Base-by-base conservation (phyloP, 495 filamentous ascomycete species). In the Aspergillus sclerotioniger region DNA sequence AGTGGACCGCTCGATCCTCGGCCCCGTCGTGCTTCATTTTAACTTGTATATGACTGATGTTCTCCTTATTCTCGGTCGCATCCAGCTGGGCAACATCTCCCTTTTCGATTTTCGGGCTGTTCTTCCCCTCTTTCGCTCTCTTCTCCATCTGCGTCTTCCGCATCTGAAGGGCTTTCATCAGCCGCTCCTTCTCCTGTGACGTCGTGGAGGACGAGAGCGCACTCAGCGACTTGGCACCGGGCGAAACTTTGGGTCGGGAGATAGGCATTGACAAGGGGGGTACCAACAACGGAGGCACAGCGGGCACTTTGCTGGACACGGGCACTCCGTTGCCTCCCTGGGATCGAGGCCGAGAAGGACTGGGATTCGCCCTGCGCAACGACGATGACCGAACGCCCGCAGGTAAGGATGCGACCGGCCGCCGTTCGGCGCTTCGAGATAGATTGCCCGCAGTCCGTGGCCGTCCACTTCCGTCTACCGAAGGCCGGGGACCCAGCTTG, bases 81-180 rank as follows among this genome's bases (percentile, higher is more conserved):
- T 59, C 53, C 3, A 37, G 16, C 21, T 47, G 59, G 8, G 56
- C 16, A 19, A 62, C 41, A 52, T 61, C 52, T 16, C 62, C 53
- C 53, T 37, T 53, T 39, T 60, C 71, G 48, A 48, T 53, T 56
- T 60, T 53, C 45, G 75, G 62, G 43, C 60, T 70, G 41, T 64
- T 68, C 56, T 69, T 75, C 41, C 58, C 66, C 53, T 72, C 67
- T 28, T 72, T 67, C n/a, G 70, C 67, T 39, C 68, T 66, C 54
- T 74, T 80, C 16, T 73, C 82, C 79, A 85, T 77, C 62, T 90
- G 86, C 65, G 88, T 91, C 71, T 91, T 92, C 39, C 94, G 82
- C 45, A 97, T 75, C 62, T 98, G 88, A 69, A 97, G 79, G 6
- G 94, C 93, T 76, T 93, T 96, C 90, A 96, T 90, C 57, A 98